A percentile compares a stretch with the other conserved stretches of the same genome.
Conservation (phyloP, 2,329 filamentous ascomycete species). For the Aureobasidium sp. region DNA sequence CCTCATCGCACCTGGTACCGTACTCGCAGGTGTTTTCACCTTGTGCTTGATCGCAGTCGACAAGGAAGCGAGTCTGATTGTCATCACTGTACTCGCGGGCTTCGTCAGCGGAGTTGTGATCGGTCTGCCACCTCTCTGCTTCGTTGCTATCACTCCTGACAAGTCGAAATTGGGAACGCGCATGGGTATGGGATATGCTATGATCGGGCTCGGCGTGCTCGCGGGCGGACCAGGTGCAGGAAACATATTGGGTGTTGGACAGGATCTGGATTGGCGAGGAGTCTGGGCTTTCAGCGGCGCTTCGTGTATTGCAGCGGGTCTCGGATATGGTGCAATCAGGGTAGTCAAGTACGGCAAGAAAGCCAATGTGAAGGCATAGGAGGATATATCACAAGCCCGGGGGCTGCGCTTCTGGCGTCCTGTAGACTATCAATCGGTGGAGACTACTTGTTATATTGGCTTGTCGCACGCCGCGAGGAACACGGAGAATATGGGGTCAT, state of each 20-base stretch:
- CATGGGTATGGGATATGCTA: conserved; percentile 31
- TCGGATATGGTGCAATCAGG: neutral
- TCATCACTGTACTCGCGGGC: conserved; percentile 30
- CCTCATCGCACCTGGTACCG: too few relatives aligned
- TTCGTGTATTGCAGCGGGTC: conserved; percentile 14
- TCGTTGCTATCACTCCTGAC: conserved; percentile 32
- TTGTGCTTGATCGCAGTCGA: conserved; percentile 18
- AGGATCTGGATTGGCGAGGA: conserved; percentile 24
- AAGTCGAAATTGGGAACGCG: conserved; percentile 35
- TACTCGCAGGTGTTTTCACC: too few relatives aligned
- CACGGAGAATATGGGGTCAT: too few relatives aligned
- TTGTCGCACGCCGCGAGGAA: too few relatives aligned
- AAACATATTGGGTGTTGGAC: conserved; percentile 21
- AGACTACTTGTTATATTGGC: too few relatives aligned
- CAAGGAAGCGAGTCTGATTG: conserved; percentile 27
- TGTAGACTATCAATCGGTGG: too few relatives aligned
- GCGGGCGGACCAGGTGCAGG: conserved; percentile 29
- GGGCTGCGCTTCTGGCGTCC: too few relatives aligned
- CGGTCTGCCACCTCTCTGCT: conserved; percentile 32
- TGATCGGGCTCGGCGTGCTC: conserved; percentile 27
- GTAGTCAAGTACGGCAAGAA: neutral
- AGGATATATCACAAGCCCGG: too few relatives aligned
- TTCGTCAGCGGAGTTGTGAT: conserved; percentile 38
- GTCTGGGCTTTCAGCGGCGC: conserved; percentile 28
- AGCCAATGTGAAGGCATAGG: neutral